A percentile compares a stretch with the other conserved stretches of the same genome.
These are phyloP conservation scores for Pseudogymnoascus pannorum DNA, from an alignment of 2,329 filamentous ascomycete species.

Conservation along the genomic window DNA sequence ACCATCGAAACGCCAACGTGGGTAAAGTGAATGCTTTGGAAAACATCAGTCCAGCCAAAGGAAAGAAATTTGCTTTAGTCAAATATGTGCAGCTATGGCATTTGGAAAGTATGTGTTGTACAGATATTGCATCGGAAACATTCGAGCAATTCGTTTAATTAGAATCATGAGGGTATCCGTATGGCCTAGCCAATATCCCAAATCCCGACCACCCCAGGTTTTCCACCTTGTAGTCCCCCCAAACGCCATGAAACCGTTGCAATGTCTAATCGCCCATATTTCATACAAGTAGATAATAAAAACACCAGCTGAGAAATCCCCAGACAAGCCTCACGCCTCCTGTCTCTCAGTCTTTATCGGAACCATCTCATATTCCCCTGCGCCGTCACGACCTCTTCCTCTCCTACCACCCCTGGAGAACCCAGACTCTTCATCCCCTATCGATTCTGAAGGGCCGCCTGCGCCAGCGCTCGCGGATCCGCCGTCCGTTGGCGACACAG, in stretches of 20 bases:
- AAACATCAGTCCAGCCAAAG: background rate
- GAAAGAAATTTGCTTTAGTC: background rate
- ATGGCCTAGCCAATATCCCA: slow-evolving; percentile 5
- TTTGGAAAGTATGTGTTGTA: background rate
- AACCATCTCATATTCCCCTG: slow-evolving; percentile 61
- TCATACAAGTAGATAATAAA: background rate
- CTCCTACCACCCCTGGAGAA: slow-evolving; percentile 41
- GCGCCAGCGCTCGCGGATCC: slow-evolving; percentile 19
- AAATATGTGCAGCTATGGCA: background rate
- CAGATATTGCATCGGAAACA: background rate
- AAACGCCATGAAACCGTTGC: background rate
- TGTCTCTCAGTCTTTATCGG: slow-evolving; percentile 37
- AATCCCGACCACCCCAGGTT: background rate
- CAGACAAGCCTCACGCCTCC: slow-evolving; percentile 12
- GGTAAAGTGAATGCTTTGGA: background rate
- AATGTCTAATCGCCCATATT: slow-evolving; percentile 8
- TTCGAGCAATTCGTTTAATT: slow-evolving; percentile 7
- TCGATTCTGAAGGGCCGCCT: slow-evolving; percentile 18
- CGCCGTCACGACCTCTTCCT: slow-evolving; percentile 46
- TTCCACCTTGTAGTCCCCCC: background rate
- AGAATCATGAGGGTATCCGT: slow-evolving; percentile 6
- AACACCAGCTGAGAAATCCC: background rate
- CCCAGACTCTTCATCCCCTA: slow-evolving; percentile 42
- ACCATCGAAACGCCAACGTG: background rate
- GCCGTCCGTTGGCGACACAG: slow-evolving; percentile 11